Conservation (phyloP, 495 filamentous ascomycete genomes). For the Daldinia caldariorum region DNA sequence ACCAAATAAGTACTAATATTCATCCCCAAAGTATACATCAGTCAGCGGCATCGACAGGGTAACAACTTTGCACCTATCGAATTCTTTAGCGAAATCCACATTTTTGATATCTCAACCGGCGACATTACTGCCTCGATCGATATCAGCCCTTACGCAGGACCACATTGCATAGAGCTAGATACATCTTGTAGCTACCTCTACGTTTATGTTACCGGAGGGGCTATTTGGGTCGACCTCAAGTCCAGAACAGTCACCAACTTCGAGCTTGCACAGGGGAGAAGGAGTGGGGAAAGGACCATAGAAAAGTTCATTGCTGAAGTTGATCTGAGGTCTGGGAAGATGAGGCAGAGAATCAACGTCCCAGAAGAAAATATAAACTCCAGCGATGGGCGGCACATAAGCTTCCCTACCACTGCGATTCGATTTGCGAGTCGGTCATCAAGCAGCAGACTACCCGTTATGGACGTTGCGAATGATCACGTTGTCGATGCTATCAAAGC, state of each 20-base stretch:
- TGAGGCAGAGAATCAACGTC: constrained; percentile 41
- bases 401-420: constrained; percentile 41
- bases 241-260: constrained; percentile 38
- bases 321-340: constrained; percentile 41
- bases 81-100: constrained; percentile 33
- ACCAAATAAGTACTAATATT: not conserved
- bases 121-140: constrained; percentile 36
- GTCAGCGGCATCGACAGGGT: constrained; percentile 41
- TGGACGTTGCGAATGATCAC: constrained; percentile 36
- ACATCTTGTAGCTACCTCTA: constrained; percentile 36
- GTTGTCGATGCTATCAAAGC: constrained; percentile 33
- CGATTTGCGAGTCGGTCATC: constrained; percentile 43
- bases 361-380: constrained; percentile 37
- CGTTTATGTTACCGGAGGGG: constrained; percentile 37
- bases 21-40: constrained; percentile 28
- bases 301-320: constrained; percentile 44
- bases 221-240: constrained; percentile 39
- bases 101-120: constrained; percentile 36
- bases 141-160: constrained; percentile 37
- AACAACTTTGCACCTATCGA: constrained; percentile 40
- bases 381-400: constrained; percentile 38
- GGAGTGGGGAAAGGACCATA: constrained; percentile 25
- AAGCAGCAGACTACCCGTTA: constrained; percentile 38
- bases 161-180: constrained; percentile 42
- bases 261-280: constrained; percentile 28